Evolutionary conservation across 2,329 filamentous ascomycete genomes (phyloP).

Genomic region (Arthrobotrys pseudoclavata): DNA sequence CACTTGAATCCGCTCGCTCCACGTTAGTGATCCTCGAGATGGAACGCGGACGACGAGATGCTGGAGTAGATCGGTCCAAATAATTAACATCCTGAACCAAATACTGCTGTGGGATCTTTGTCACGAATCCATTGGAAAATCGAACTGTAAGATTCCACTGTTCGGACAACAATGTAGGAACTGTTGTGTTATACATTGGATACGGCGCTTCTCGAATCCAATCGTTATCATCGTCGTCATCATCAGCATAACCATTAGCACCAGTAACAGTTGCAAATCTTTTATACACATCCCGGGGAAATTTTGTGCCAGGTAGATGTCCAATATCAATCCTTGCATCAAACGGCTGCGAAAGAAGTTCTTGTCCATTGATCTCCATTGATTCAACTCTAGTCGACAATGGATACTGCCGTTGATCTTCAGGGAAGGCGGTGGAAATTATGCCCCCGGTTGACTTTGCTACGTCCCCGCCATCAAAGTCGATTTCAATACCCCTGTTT

Average conservation of each 20-base stretch:
- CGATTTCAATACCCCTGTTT: conserved; percentile 7
- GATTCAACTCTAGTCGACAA: conserved; percentile 21
- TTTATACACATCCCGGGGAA: conserved; percentile 23
- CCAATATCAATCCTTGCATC: conserved; percentile 28
- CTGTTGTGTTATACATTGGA: conserved; percentile 13
- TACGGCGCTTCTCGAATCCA: conserved; percentile 2
- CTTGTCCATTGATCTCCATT: conserved; percentile 33
- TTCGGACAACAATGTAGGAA: conserved; percentile 15
- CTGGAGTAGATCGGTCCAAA: background rate
- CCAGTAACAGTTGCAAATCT: conserved; percentile 18
- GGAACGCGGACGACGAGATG: background rate
- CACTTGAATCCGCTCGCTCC: background rate
- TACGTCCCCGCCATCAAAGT: conserved; percentile 23
- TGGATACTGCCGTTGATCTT: conserved; percentile 7
- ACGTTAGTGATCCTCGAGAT: conserved; percentile 17
- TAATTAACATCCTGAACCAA: conserved; percentile 9
- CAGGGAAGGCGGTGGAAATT: conserved; percentile 12
- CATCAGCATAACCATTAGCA: conserved; percentile 4
- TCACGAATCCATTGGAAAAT: conserved; percentile 29
- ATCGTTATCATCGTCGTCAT: conserved; percentile 13
- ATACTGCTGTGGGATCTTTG: conserved; percentile 33
- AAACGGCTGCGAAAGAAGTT: conserved; percentile 24
- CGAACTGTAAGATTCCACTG: conserved; percentile 34
- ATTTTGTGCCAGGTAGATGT: conserved; percentile 13
- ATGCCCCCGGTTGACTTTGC: conserved; percentile 18